These are phyloP conservation scores for Diospyros lotus DNA, from an alignment of 148 eudicot genomes.

Conservation along the genomic window DNA sequence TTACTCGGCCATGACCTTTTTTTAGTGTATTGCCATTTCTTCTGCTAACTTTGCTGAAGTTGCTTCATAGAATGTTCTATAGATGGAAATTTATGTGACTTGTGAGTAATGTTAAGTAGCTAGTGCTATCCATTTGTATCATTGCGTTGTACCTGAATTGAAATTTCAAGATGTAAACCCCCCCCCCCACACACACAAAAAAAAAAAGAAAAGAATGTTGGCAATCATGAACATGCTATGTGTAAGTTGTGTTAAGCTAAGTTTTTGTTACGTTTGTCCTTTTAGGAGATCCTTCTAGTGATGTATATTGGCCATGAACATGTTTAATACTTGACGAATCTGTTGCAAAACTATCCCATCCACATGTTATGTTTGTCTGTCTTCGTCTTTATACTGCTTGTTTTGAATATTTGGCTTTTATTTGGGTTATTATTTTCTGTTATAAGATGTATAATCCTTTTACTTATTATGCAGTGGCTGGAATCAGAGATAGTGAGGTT, in stretches of 20 bases:
- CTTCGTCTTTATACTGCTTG: background rate
- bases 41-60: no score
- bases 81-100: no score
- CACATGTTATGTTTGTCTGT: background rate
- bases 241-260: background rate
- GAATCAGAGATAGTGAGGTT: slow-evolving; percentile 73
- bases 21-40: no score
- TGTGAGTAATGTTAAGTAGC: no score
- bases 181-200: background rate
- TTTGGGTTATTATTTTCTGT: background rate
- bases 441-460: slow-evolving; percentile 10
- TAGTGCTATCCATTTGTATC: no score
- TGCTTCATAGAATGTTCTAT: no score
- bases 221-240: no score
- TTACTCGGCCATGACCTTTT: no score
- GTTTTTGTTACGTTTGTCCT: background rate
- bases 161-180: no score
- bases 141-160: no score
- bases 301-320: background rate
- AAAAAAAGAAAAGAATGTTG: background rate
- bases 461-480: slow-evolving; percentile 66
- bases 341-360: no score
- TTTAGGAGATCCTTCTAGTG: slow-evolving; percentile 1
- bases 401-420: background rate
- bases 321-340: no score